phyloP scores from a whole-genome alignment of 768 basidiomycete genomes.

The Thelephora ganbajun region DNA sequence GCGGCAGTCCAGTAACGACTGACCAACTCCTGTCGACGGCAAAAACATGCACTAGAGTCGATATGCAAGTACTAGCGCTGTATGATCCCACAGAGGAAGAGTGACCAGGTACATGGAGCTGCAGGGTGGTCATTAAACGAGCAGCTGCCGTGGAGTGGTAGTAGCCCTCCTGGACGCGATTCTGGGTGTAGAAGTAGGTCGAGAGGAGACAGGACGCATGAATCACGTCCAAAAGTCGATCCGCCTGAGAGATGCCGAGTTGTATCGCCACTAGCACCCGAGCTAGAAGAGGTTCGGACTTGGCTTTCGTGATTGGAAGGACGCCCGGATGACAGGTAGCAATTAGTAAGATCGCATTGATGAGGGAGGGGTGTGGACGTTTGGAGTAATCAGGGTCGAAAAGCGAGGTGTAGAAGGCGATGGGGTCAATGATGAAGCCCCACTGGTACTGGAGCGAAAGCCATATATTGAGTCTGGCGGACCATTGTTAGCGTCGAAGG shows the following conservation, averaged over 20 bases:
- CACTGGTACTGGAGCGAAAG: conserved; percentile 44
- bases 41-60: conserved; percentile 15
- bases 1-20: conserved; percentile 37
- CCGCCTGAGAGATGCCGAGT: conserved; percentile 37
- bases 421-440: conserved; percentile 37
- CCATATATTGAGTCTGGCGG: conserved; percentile 36
- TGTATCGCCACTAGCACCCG: conserved; percentile 26
- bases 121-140: conserved; percentile 43
- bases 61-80: conserved; percentile 6
- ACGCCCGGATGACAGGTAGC: conserved; percentile 33
- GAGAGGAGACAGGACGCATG: conserved; percentile 48
- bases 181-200: conserved; percentile 44
- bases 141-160: conserved; percentile 46
- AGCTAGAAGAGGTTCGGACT: conserved; percentile 35
- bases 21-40: conserved; percentile 29
- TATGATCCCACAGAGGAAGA: conserved; percentile 5
- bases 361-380: conserved; percentile 41
- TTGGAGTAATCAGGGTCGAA: conserved; percentile 10
- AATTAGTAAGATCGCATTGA: conserved; percentile 51
- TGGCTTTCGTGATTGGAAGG: conserved; percentile 20
- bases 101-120: conserved; percentile 1
- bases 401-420: conserved; percentile 25
- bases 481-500: too few relatives aligned
- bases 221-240: conserved; percentile 42
- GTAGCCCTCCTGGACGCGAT: conserved; percentile 43